Conservation (phyloP, 345 rosid species). For the Garcia nutans region DNA sequence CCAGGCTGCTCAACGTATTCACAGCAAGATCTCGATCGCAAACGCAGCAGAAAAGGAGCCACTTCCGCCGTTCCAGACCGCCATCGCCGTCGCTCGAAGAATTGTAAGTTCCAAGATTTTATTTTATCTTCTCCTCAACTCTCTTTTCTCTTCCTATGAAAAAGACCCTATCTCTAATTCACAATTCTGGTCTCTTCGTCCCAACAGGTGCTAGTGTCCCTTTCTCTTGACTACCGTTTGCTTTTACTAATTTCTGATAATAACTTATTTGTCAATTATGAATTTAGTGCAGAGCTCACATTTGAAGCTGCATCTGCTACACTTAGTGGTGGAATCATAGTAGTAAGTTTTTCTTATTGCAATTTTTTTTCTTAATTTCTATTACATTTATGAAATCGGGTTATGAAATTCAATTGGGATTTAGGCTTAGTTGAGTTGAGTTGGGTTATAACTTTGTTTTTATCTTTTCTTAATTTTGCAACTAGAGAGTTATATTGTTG, state of each 20-base stretch:
- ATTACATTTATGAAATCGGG: no score
- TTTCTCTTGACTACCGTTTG: background rate
- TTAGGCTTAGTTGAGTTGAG: no score
- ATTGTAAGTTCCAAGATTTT: no score
- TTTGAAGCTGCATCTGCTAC: conserved; percentile 54
- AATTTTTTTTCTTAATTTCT: no score
- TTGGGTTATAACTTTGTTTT: background rate
- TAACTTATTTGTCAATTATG: background rate
- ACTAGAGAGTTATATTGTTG: conserved; percentile 35
- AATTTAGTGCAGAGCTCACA: conserved; percentile 47
- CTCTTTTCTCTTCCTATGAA: conserved; percentile 16
- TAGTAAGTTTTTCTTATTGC: conserved; percentile 36
- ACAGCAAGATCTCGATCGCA: no score
- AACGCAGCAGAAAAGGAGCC: no score
- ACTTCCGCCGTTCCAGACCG: no score
- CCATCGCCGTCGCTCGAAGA: no score
- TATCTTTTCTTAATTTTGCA: conserved; percentile 25
- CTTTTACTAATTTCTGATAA: background rate
- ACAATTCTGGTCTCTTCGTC: conserved; percentile 48
- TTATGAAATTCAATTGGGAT: no score
- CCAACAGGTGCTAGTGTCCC: conserved; percentile 17
- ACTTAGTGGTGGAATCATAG: no score
- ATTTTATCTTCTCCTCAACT: conserved; percentile 16
- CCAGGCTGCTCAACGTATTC: no score
- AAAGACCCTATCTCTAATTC: conserved; percentile 34